A percentile compares a stretch with the other conserved stretches of the same genome.
Conservation (phyloP, 352 stramenopile genomes). For the Pythium aquatile region DNA sequence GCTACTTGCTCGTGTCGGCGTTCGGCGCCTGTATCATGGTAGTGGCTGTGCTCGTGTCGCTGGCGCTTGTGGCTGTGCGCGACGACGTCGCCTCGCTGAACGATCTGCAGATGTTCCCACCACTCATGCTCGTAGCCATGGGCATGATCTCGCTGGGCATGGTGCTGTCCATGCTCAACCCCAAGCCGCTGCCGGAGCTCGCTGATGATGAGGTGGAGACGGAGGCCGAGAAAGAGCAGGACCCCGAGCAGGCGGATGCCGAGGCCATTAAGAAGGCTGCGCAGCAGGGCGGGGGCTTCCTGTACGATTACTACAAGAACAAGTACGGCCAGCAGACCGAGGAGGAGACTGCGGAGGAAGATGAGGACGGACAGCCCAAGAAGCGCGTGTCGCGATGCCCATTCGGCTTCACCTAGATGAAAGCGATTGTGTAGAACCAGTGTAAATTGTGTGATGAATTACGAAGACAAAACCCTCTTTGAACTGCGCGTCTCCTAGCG, state of each 20-base stretch:
- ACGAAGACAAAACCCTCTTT: not conserved
- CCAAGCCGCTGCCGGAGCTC: slow-evolving; percentile 1
- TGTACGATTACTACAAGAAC: slow-evolving; percentile 30
- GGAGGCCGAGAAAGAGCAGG: not conserved
- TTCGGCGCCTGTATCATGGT: slow-evolving; percentile 59
- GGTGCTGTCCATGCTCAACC: slow-evolving; percentile 23
- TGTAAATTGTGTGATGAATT: slow-evolving; percentile 5
- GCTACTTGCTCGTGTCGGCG: slow-evolving; percentile 42
- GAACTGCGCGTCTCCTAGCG: slow-evolving; percentile 25
- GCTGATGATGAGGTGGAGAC: slow-evolving; percentile 7
- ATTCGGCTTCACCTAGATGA: slow-evolving; percentile 43
- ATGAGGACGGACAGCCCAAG: slow-evolving; percentile 36
- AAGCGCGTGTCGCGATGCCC: slow-evolving; percentile 61
- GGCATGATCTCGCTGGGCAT: slow-evolving; percentile 50
- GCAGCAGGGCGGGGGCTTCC: slow-evolving; percentile 18
- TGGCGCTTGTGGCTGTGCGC: slow-evolving; percentile 43
- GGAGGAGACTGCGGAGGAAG: slow-evolving; percentile 4
- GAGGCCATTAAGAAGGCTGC: slow-evolving; percentile 17
- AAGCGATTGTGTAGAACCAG: not conserved
- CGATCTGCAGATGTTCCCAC: slow-evolving; percentile 64
- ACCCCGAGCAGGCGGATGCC: slow-evolving; percentile 4
- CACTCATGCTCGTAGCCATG: slow-evolving; percentile 61
- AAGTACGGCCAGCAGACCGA: slow-evolving; percentile 19
- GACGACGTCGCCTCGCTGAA: slow-evolving; percentile 46
- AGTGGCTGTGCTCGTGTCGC: slow-evolving; percentile 51